Evolutionary conservation across 805 yeast species (phyloP).

Genomic region (Ascoidea rubescens): DNA sequence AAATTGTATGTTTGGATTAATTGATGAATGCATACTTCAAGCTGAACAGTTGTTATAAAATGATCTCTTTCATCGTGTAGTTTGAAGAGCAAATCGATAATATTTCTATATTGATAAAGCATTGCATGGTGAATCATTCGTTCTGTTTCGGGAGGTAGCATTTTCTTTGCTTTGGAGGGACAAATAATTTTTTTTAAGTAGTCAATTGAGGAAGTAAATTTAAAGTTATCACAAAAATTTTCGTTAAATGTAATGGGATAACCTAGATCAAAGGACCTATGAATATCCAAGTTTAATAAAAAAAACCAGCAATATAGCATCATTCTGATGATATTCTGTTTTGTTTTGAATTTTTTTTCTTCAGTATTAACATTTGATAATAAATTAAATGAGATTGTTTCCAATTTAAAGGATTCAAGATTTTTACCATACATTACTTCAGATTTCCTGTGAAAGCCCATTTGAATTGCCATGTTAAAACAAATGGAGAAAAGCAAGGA

Average conservation of each 20-base stretch:
- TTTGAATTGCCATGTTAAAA: conserved; percentile 8
- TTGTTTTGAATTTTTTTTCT: conserved; percentile 1
- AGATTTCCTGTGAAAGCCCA: conserved; percentile 10
- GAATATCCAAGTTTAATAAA: conserved; percentile 6
- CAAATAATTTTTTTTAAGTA: neutral
- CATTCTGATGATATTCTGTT: conserved; percentile 3
- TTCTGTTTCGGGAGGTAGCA: too few relatives aligned
- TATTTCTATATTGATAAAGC: neutral
- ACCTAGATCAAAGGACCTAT: conserved; percentile 10
- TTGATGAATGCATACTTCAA: neutral
- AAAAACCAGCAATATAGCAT: conserved; percentile 4
- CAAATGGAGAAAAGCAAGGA: conserved; percentile 3
- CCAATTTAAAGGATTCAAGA: neutral
- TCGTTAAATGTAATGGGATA: conserved; percentile 8
- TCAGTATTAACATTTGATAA: neutral
- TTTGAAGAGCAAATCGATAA: conserved; percentile 1
- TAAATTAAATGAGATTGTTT: neutral
- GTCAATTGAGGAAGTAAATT: conserved; percentile 1
- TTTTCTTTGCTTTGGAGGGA: too few relatives aligned
- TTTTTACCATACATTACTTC: conserved; percentile 3
- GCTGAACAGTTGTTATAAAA: neutral
- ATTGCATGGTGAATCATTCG: neutral
- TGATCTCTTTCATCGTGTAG: neutral
- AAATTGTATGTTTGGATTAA: neutral
- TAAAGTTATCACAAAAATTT: conserved; percentile 1